Evolutionary conservation across 257 asterid species (phyloP).

Genomic region (Nicotiana obtusifolia): DNA sequence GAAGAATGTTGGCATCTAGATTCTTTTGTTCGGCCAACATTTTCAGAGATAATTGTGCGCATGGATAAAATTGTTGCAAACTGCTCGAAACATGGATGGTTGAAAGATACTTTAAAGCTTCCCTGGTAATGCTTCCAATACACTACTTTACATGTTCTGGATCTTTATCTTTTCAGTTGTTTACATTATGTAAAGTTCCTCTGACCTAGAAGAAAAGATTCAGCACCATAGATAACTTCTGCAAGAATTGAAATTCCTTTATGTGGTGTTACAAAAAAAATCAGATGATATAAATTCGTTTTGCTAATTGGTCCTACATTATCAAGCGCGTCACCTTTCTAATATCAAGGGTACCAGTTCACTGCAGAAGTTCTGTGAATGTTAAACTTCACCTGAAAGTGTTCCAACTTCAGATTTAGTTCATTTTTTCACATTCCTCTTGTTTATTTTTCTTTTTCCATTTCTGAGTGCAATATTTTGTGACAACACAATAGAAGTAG

Average conservation of each 20-base stretch:
- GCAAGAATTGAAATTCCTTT: not conserved
- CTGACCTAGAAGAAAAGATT: not conserved
- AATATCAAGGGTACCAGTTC: not conserved
- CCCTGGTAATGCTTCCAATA: conserved; percentile 56
- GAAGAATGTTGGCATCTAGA: conserved; percentile 93
- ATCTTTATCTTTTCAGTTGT: not conserved
- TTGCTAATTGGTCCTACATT: not conserved
- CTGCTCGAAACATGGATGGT: conserved; percentile 89
- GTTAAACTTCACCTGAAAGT: not conserved
- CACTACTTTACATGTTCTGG: not conserved
- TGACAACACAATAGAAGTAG: not conserved
- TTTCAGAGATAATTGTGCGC: conserved; percentile 63
- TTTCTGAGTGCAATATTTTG: not conserved
- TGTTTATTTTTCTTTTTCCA: not conserved
- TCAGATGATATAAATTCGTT: not conserved
- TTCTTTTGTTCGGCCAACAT: conserved; percentile 48
- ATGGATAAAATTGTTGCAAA: conserved; percentile 57
- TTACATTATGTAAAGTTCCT: not conserved
- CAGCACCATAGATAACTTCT: not conserved
- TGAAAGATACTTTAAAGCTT: conserved; percentile 95
- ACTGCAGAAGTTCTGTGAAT: not conserved
- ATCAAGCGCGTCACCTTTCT: not conserved
- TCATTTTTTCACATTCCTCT: not conserved
- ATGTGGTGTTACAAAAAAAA: not conserved
- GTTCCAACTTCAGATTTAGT: not conserved